Base-by-base conservation (phyloP, 2,329 filamentous ascomycete genomes). In the Ilyonectria destructans region DNA sequence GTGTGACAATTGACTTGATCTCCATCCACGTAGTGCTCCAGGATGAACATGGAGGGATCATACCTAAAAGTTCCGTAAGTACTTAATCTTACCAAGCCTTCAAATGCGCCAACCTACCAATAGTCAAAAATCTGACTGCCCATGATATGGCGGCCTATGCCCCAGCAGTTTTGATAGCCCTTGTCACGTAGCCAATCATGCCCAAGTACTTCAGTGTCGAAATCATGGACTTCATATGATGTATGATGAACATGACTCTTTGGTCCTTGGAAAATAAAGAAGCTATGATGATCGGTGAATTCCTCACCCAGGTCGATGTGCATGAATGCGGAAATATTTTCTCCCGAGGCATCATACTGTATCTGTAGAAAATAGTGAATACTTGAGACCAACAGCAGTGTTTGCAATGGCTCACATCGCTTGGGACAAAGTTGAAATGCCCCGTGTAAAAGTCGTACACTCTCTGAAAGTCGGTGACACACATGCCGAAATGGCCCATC, bases 191-290 rank as follows among this genome's bases (percentile, higher is more conserved):
- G 81, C 89, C 90, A 93, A 75, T 92, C 87, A 79, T 93, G 92
- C 1, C 92, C 92, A 3, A 93, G 81, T 35, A 89, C 84, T 82
- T 93, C 91, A 8, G 89, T 88, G 75, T 94, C 91, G 73, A 92
- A 92, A 77, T 93, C 90, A 73, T 92, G 88, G 6, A 91, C 90
- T 80, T 93, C 92, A 71, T 91, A 93, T 3, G 85, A 89, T 19
- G 87, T 88, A 80, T 93, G 92, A 77, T 93, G 91, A 2, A 93
- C 86, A 75, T 91, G 89, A 67, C 77, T 81, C 58, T 81, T 78
- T 46, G 80, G 52, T 0, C 84, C 85, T 69, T 85, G 80, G 71
- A 83, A 85, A 69, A 87, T 82, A 78, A 87, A 87, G 79, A 87
- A 87, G 62, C 77, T 79, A 79, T 87, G 85, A 75, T 87, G 85